Evolutionary conservation across 768 basidiomycete genomes (phyloP), one percentile per base, ranked within the genome.

Genomic region (Tephrocybe sp.): DNA sequence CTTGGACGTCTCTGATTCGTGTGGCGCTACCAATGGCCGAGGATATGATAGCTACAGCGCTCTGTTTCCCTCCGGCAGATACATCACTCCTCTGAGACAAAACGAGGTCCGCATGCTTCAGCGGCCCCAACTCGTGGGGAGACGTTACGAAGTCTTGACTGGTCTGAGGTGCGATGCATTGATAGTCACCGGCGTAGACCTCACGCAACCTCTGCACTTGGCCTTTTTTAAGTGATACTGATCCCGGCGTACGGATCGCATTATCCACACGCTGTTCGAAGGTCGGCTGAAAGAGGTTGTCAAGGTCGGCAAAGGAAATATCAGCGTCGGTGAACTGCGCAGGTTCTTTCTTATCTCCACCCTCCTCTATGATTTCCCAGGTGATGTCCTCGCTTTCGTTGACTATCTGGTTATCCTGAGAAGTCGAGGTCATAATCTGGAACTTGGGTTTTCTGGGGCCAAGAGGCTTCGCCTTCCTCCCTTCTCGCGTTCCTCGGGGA

Each of bases 181-280:
- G 66, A 57, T 86, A 86, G 56, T 81, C 76, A 24, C 82, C 81
- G 3, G 70, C 78, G 14, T 66, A 52, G 21, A 41, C 51, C 59
- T 80, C 54, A 11, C 50, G 56, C 48, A 57, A 25, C 39, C 43
- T 48, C 26, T 48, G 57, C 9, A 45, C 36, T 15, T 57, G 56
- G 18, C 44, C 21, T 28, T 23, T 24, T 47, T 32, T 32, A 51
- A 46, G 17, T 39, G 28, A 3, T 25, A 34, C 18, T 21, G 28
- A 30, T 30, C 28, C 24, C 24, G 17, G 30, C n/a, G 30, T 28
- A 25, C 43, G 17, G 6, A 39, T 48, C 11, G 30, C 36, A 8
- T 40, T 28, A 36, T 45, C 53, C 36, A 53, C 48, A 46, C 33
- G 49, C 12, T 4, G 32, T 23, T 47, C 54, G 20, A 42, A 45